Percentiles rank a stretch among this genome's conserved stretches.
Conservation (phyloP, 2,329 filamentous ascomycete species). For the Colletotrichum liaoningense region DNA sequence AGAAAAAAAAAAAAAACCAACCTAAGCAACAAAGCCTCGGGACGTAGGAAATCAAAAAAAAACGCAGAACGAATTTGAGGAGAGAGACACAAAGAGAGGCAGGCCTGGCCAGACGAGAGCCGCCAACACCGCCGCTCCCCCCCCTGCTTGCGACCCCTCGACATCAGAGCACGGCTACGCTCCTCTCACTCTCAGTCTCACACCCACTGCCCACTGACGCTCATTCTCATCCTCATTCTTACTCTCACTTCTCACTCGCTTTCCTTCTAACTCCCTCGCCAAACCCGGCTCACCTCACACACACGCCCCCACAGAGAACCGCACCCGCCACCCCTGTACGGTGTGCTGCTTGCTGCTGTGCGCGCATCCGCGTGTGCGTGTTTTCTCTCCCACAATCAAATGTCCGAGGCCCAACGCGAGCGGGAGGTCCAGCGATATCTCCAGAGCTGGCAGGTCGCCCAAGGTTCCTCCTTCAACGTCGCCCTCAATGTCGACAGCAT, state of each 20-base stretch:
- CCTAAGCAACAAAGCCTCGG: neutral
- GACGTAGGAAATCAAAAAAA: neutral
- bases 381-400: neutral
- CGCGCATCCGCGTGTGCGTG: neutral
- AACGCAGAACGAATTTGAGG: neutral
- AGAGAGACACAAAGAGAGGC: neutral
- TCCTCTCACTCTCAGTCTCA: neutral
- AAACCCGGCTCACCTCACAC: too few species aligned
- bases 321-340: neutral
- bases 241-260: neutral
- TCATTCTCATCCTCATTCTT: neutral
- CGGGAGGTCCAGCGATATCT: slow-evolving; percentile 46
- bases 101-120: neutral
- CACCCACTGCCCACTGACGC: neutral
- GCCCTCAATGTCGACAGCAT: slow-evolving; percentile 46
- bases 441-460: slow-evolving; percentile 46
- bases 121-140: too few species aligned
- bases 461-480: slow-evolving; percentile 46
- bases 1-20: neutral
- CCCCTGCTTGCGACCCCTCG: neutral
- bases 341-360: neutral
- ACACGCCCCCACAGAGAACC: neutral
- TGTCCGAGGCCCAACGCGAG: slow-evolving; percentile 42
- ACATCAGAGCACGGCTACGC: neutral
- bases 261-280: neutral